These are phyloP conservation scores for Kwoniella shivajii DNA, from an alignment of 1,284 basidiomycete genomes.

Conservation along the genomic window DNA sequence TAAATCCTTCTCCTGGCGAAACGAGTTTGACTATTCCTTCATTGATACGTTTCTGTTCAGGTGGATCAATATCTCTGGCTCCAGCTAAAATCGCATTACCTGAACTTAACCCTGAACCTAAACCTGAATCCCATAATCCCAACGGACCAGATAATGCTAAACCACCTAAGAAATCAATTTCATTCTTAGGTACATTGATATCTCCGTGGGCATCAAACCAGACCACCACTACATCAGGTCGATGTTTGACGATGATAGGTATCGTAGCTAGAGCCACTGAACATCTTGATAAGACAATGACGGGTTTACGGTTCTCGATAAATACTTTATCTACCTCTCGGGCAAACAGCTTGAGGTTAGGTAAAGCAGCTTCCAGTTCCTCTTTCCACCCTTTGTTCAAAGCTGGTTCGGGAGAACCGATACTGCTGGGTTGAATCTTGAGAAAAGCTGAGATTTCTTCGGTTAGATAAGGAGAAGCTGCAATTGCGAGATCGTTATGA, in stretches of 20 bases:
- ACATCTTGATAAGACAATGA: neutral
- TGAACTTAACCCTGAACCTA: neutral
- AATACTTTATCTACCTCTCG: neutral
- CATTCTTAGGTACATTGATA: neutral
- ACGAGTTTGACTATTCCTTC: neutral
- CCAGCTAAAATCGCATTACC: neutral
- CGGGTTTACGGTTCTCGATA: neutral
- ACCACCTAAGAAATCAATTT: neutral
- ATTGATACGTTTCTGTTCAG: neutral
- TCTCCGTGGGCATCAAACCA: neutral
- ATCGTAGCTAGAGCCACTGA: neutral
- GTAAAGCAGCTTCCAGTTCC: neutral
- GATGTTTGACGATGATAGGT: neutral
- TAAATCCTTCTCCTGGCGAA: neutral
- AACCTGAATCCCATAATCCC: neutral
- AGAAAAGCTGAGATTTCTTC: too few relatives aligned
- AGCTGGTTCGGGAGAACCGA: neutral
- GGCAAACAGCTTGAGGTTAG: neutral
- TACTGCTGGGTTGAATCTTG: neutral
- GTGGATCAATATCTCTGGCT: neutral
- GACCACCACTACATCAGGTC: neutral
- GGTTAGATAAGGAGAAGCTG: neutral
- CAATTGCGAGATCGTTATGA: neutral
- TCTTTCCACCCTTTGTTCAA: neutral
- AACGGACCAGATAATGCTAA: neutral